These are phyloP conservation scores for Calocybe gangraenosa DNA, from an alignment of 768 basidiomycete genomes.

Conservation along the genomic window DNA sequence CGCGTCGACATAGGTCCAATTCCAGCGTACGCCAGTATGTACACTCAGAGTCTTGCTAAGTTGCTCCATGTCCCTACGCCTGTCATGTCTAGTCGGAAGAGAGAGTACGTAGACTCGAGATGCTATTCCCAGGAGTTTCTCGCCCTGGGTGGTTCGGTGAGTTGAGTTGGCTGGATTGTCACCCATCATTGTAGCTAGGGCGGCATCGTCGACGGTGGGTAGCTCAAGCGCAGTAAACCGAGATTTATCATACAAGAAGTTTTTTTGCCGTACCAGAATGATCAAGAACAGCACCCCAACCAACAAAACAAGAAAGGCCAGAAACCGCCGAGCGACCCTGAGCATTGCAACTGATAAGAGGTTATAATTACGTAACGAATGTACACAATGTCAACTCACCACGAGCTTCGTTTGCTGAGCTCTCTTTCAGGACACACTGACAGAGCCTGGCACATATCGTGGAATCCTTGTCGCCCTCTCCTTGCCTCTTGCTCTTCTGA, in stretches of 20 bases:
- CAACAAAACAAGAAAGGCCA: too few species aligned
- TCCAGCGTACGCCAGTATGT: constrained; percentile 37
- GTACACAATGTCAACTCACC: not conserved
- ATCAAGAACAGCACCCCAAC: too few species aligned
- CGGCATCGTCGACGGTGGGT: too few species aligned
- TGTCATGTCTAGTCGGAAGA: constrained; percentile 50
- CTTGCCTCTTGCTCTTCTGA: constrained; percentile 95
- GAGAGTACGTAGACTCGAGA: constrained; percentile 54
- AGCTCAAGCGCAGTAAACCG: too few species aligned
- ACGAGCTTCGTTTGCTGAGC: not conserved
- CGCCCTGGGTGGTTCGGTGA: too few species aligned
- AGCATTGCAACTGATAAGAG: too few species aligned
- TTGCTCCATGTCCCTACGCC: constrained; percentile 54
- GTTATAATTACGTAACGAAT: too few species aligned
- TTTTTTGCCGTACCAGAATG: too few species aligned
- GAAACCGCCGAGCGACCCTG: too few species aligned
- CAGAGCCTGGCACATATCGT: constrained; percentile 80
- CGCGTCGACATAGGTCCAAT: constrained; percentile 43
- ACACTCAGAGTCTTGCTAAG: constrained; percentile 36
- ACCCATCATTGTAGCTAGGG: too few species aligned
- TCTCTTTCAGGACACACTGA: not conserved
- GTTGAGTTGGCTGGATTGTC: too few species aligned
- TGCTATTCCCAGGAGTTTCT: constrained; percentile 28
- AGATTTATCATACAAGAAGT: too few species aligned
- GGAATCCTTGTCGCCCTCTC: constrained; percentile 79